phyloP scores from a whole-genome alignment of 2,329 filamentous ascomycete species.

The Dactylellina parvicollis region DNA sequence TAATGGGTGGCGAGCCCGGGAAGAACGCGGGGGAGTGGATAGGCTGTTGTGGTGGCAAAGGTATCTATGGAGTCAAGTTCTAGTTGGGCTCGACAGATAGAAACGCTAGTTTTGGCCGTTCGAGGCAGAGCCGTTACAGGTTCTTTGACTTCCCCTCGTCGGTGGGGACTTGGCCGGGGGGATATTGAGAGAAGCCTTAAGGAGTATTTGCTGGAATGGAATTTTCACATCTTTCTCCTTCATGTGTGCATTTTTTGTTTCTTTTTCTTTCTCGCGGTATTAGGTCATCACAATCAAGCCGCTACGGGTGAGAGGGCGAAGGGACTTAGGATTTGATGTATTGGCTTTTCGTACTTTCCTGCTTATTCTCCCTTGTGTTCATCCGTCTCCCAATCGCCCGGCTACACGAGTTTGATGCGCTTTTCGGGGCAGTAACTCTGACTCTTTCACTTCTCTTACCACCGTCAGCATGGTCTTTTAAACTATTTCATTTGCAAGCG shows the following conservation, averaged over 20 bases:
- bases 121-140: background rate
- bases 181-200: background rate
- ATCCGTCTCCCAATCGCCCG: constrained; percentile 3
- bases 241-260: background rate
- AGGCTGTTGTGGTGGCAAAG: constrained; percentile 44
- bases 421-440: constrained; percentile 10
- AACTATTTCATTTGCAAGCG: constrained; percentile 47
- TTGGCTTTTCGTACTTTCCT: background rate
- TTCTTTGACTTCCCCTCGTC: background rate
- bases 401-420: background rate
- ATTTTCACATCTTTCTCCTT: background rate
- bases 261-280: background rate
- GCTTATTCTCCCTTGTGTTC: background rate
- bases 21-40: constrained; percentile 53
- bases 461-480: constrained; percentile 20
- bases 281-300: background rate
- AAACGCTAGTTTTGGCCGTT: background rate
- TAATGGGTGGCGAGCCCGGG: constrained; percentile 48
- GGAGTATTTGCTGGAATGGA: background rate
- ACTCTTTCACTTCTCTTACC: background rate
- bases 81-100: constrained; percentile 43
- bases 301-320: constrained; percentile 8
- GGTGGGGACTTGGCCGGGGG: background rate
- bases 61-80: constrained; percentile 52
- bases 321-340: background rate